Conservation (phyloP, 306 rosid species). For the Delonix regia region DNA sequence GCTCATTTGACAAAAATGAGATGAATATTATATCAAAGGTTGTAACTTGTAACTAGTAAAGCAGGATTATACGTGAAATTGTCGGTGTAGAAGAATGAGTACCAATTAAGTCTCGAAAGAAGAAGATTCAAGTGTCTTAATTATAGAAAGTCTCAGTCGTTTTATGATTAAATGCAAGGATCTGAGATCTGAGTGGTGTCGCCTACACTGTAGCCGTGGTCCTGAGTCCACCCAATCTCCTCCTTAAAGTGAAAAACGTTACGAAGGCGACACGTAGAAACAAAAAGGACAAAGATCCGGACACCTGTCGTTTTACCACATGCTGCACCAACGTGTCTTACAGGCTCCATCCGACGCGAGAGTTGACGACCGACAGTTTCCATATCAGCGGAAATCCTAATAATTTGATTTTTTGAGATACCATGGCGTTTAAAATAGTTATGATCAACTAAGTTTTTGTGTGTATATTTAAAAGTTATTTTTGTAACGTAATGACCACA, state of each 20-base stretch:
- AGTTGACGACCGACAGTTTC: not conserved
- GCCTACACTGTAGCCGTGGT: not conserved
- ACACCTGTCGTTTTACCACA: too few relatives aligned
- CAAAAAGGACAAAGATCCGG: not conserved
- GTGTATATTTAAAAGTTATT: too few relatives aligned
- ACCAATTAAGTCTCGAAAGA: constrained; percentile 26
- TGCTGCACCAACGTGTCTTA: not conserved
- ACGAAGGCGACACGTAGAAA: not conserved
- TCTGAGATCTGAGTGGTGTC: not conserved
- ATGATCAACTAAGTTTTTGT: too few relatives aligned
- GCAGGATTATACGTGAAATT: constrained; percentile 24
- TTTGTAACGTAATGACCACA: too few relatives aligned
- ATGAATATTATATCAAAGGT: constrained; percentile 33
- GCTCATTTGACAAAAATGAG: constrained; percentile 10
- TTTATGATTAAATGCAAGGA: not conserved
- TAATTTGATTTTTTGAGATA: too few relatives aligned
- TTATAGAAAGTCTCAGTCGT: not conserved
- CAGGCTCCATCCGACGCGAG: not conserved
- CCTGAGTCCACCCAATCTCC: not conserved
- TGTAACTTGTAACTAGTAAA: too few relatives aligned
- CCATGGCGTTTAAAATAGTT: too few relatives aligned
- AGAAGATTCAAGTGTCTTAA: not conserved
- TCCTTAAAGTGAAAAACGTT: not conserved
- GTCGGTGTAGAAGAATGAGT: constrained; percentile 5
- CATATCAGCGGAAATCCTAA: not conserved